Conservation (phyloP, 2,329 filamentous ascomycete genomes). For the Aspergillus felis region DNA sequence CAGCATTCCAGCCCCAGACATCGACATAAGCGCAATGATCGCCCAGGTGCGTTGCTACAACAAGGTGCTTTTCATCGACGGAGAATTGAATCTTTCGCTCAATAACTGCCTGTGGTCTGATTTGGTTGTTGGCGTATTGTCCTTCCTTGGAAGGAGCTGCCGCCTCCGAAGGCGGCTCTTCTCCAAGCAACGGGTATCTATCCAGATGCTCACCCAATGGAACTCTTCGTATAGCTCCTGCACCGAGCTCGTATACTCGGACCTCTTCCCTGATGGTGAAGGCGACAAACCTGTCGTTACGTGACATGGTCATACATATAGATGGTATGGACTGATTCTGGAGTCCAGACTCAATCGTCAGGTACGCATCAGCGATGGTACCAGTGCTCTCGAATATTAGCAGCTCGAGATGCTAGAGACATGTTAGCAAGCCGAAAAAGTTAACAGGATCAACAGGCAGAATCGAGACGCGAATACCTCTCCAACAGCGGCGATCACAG, state of each 20-base stretch:
- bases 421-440: conserved; percentile 7
- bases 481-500: conserved; percentile 24
- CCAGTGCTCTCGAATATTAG: conserved; percentile 26
- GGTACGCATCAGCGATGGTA: conserved; percentile 14
- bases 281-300: conserved; percentile 19
- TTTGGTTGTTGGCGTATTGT: conserved; percentile 10
- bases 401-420: conserved; percentile 20
- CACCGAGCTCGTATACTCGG: conserved; percentile 17
- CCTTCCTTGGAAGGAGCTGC: not conserved
- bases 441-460: not conserved
- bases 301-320: conserved; percentile 20
- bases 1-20: conserved; percentile 17
- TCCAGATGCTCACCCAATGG: conserved; percentile 8
- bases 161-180: conserved; percentile 1
- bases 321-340: conserved; percentile 12
- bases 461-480: conserved; percentile 11
- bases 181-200: conserved; percentile 3
- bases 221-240: conserved; percentile 11
- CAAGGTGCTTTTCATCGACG: conserved; percentile 27
- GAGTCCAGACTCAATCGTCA: conserved; percentile 25
- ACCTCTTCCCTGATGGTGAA: conserved; percentile 19
- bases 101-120: conserved; percentile 21
- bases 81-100: conserved; percentile 33
- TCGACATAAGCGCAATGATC: conserved; percentile 23
- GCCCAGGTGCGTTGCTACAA: conserved; percentile 31